These are phyloP conservation scores for Pyricularia pennisetigena DNA, from an alignment of 2,329 filamentous ascomycete genomes.

Conservation along the genomic window DNA sequence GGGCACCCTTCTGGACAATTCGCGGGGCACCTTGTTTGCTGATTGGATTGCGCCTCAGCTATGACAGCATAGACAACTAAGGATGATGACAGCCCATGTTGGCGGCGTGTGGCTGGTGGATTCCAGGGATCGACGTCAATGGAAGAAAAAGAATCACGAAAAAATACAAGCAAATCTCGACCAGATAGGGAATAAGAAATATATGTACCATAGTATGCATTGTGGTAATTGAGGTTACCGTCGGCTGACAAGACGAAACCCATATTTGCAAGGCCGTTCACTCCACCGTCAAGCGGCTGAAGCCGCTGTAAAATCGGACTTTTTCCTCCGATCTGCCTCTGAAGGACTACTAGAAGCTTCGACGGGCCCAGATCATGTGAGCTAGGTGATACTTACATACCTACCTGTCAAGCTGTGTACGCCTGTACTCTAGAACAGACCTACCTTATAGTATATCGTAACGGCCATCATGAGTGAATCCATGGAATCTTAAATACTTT, in stretches of 20 bases:
- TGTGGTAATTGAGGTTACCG: not conserved
- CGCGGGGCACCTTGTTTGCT: not conserved
- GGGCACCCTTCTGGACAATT: not conserved
- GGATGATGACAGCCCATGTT: not conserved
- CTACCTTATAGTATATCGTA: no score
- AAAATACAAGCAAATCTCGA: not conserved
- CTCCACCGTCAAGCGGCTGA: not conserved
- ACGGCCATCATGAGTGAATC: no score
- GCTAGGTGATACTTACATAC: no score
- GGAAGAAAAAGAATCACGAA: not conserved
- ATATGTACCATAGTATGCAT: no score
- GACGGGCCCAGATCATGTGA: no score
- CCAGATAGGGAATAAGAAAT: not conserved
- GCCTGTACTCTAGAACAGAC: no score
- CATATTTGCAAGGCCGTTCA: not conserved
- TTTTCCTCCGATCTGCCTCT: not conserved
- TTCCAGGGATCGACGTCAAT: not conserved
- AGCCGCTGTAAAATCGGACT: not conserved
- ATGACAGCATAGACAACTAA: not conserved
- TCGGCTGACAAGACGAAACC: not conserved
- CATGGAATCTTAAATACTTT: no score
- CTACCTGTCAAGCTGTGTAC: no score
- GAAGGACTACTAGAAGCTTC: no score
- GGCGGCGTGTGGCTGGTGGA: not conserved
- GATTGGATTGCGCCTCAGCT: not conserved